Base-by-base conservation (phyloP, 306 rosid species). In the Lathyrus aphaca region DNA sequence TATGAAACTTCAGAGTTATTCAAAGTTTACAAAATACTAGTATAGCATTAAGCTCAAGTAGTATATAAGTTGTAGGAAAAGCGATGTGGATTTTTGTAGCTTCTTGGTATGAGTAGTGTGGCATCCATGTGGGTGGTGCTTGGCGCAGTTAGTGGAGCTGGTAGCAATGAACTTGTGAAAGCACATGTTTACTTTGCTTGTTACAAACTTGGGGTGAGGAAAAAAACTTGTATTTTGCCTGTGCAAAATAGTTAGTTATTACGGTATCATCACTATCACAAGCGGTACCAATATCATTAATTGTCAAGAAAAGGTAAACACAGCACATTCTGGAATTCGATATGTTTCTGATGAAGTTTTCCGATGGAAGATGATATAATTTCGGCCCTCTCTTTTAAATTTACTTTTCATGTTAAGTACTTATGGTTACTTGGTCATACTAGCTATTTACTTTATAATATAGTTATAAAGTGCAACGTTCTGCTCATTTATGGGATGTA, bases 251-350 rank as follows among this genome's bases (percentile, higher is more conserved):
- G 46, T 67, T 67, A 25, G 38, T 76, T 37, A 68, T 46, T 39
- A 38, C 35, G 17, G 17, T 25, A 15, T 56, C 16, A 43, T 15
- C 32, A 12, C 51, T 51, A 43, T 64, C 42, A 46, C 50, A 10
- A 27, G 57, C 13, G 43, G 50, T 27, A 12, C 48, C 49, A 38
- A 38, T 27, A 12, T 68, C 49, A 49, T 30, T 59, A 64, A 32
- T 67, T 60, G 54, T 74, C 55, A 37, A 54, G 53, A 63, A 55
- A 55, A 65, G 57, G 60, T 63, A 25, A 25, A 77, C 29, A 35
- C 18, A 15, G 14, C 67, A 18, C 60, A 44, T 27, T 56, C 16
- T 12, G 53, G 68, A 35, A 44, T 29, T 44, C 30, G 27, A 68
- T 8, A 1, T 67, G 49, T 51, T 19, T 79, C 27, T 44, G 10